Conservation (phyloP, 495 filamentous ascomycete genomes). For the Cercophora sp. region DNA sequence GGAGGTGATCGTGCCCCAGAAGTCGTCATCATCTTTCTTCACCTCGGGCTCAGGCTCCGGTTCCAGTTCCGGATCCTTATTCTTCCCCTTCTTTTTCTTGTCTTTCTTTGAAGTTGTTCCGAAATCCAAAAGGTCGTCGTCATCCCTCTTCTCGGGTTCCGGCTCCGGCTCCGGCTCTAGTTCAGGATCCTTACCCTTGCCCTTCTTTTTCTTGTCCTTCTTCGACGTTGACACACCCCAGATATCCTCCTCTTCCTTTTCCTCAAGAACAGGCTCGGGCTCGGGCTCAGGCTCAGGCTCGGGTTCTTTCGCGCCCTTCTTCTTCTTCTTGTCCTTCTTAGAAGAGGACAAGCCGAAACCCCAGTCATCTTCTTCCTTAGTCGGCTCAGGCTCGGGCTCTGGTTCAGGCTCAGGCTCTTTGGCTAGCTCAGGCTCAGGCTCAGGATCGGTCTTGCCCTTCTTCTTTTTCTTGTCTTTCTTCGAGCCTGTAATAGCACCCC, state of each 20-base stretch:
- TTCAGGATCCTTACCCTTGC: slow-evolving; percentile 7
- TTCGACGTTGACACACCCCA: slow-evolving; percentile 7
- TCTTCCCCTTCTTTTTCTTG: slow-evolving; percentile 35
- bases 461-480: slow-evolving; percentile 28
- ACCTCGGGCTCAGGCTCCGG: slow-evolving; percentile 28
- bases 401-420: slow-evolving; percentile 21
- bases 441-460: slow-evolving; percentile 11
- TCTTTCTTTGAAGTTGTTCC: slow-evolving; percentile 16
- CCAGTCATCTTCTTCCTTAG: slow-evolving; percentile 2
- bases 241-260: slow-evolving; percentile 19
- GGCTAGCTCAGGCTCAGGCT: slow-evolving; percentile 23
- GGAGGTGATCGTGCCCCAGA: slow-evolving; percentile 9
- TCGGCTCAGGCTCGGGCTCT: slow-evolving; percentile 12
- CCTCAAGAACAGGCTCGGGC: slow-evolving; percentile 9
- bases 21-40: slow-evolving; percentile 22
- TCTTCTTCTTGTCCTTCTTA: slow-evolving; percentile 14
- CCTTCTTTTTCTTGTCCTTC: slow-evolving; percentile 31
- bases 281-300: slow-evolving; percentile 6
- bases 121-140: slow-evolving; percentile 19
- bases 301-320: slow-evolving; percentile 7
- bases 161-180: slow-evolving; percentile 27
- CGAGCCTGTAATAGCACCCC: not conserved
- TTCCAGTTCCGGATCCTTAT: slow-evolving; percentile 13
- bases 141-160: slow-evolving; percentile 30
- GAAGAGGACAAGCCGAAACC: not conserved